Base-by-base conservation (phyloP, 495 filamentous ascomycete genomes). In the Thozetella sp. region DNA sequence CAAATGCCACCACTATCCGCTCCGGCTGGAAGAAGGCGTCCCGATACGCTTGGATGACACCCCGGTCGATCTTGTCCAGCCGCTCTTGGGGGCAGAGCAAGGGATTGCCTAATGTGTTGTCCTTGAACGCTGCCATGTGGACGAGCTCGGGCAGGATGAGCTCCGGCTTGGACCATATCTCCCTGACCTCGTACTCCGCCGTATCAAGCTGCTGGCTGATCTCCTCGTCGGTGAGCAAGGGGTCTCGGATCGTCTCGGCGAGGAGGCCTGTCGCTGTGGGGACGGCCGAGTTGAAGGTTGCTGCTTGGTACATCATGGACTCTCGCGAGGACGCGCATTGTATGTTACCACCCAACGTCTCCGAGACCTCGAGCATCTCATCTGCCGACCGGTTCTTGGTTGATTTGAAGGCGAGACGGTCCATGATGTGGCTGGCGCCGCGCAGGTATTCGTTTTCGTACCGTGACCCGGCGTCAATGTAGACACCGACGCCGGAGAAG, bases 141-240 rank as follows among this genome's bases (percentile, higher is more conserved):
- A 97, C 87, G 69, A 99, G 72, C 76, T 99, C 95, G 6, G 96
- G 96, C 53, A 99, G 74, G 63, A 99, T 98, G 55, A 99, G 82
- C 65, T 98, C 94, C 3, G 95, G 93, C 78, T 93, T 97, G 40
- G 91, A 90, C 96, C 95, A 99, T 54, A 99, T 99, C 77, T 99
- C 95, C 23, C 83, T 84, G 67, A 99, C 96, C 76, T 99, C 95
- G 64, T 98, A 99, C 48, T 91, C 87, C 2, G 93, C 95, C 20
- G 93, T 97, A 66, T 90, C 85, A 17, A 99, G 80, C 72, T 99
- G 94, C 64, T 91, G 84, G 27, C 81, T 68, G 1, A 99, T 90
- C 69, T 99, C 95, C 50, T 93, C 87, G 40, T 97, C 90, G n/a
- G 90, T 95, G 58, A 98, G 90, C 30, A 87, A 75, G 11, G 95